Percentiles rank a stretch among this genome's conserved stretches.
Evolutionary conservation across 768 basidiomycete species (phyloP).

Genomic region (Amanita jacksonii): DNA sequence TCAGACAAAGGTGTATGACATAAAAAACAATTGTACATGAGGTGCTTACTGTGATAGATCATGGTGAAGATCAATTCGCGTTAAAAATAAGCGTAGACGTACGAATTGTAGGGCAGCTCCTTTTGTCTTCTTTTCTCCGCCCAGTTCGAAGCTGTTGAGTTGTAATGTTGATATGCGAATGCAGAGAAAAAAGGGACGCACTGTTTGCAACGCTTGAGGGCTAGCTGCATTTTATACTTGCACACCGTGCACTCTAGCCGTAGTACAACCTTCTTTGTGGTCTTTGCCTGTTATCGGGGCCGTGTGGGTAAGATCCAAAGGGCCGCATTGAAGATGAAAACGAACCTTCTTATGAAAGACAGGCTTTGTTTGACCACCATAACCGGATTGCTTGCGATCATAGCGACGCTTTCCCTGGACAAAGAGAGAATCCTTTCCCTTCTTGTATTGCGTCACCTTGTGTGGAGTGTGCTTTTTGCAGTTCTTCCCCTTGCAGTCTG

Average conservation of each 20-base stretch:
- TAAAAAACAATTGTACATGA: slow-evolving; percentile 14
- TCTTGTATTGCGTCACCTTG: slow-evolving; percentile 99
- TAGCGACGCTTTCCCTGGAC: slow-evolving; percentile 99
- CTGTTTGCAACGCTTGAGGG: slow-evolving; percentile 99
- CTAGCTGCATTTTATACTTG: slow-evolving; percentile 96
- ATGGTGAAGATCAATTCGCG: neutral
- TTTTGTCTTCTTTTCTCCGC: slow-evolving; percentile 99
- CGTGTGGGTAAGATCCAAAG: neutral
- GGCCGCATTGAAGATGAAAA: slow-evolving; percentile 2
- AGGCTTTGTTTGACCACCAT: slow-evolving; percentile 99
- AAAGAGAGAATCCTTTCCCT: slow-evolving; percentile 96
- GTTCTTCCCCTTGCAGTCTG: slow-evolving; percentile 92
- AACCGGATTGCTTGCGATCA: slow-evolving; percentile 97
- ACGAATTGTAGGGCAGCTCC: slow-evolving; percentile 93
- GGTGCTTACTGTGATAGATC: slow-evolving; percentile 16
- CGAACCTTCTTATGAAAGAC: slow-evolving; percentile 99
- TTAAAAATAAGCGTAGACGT: slow-evolving; percentile 25
- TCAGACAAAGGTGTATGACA: slow-evolving; percentile 11
- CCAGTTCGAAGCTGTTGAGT: slow-evolving; percentile 82
- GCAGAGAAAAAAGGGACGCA: slow-evolving; percentile 30
- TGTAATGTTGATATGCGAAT: neutral
- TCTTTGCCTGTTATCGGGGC: slow-evolving; percentile 73
- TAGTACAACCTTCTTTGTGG: slow-evolving; percentile 99
- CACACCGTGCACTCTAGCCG: slow-evolving; percentile 96
- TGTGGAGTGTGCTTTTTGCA: slow-evolving; percentile 99